Percentiles rank a stretch among this genome's conserved stretches.
Conservation (phyloP, 2,329 filamentous ascomycete species). For the Alternaria infectoria region DNA sequence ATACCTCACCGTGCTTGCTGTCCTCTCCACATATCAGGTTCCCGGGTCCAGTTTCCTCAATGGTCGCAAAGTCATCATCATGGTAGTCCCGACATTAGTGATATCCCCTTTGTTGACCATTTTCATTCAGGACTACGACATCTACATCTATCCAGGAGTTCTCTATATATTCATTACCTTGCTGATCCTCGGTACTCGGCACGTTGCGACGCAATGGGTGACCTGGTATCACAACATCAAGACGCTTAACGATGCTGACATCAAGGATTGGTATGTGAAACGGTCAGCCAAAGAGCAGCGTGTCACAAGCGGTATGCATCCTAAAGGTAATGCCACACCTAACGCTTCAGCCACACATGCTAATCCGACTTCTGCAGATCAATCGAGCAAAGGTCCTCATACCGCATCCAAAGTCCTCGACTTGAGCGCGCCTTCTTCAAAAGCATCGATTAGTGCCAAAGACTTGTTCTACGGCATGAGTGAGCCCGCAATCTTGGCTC, state of each 20-base stretch:
- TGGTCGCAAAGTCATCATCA: constrained; percentile 63
- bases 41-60: constrained; percentile 62
- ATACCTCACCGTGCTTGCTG: constrained; percentile 65
- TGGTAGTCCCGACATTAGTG: constrained; percentile 62
- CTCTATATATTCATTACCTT: constrained; percentile 60
- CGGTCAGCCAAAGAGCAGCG: constrained; percentile 30
- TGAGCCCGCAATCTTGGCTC: constrained; percentile 57
- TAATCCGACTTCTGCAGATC: constrained; percentile 20
- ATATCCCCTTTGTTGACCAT: constrained; percentile 64
- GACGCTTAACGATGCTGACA: constrained; percentile 57
- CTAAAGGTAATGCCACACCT: constrained; percentile 20
- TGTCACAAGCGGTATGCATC: neutral
- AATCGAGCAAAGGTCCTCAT: constrained; percentile 21
- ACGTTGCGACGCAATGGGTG: constrained; percentile 63
- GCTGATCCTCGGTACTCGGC: constrained; percentile 61
- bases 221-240: constrained; percentile 63
- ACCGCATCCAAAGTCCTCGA: constrained; percentile 35
- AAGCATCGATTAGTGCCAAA: constrained; percentile 28
- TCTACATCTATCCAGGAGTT: constrained; percentile 62
- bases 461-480: constrained; percentile 54
- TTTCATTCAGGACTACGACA: constrained; percentile 60
- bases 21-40: constrained; percentile 53
- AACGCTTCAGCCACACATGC: neutral
- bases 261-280: constrained; percentile 57
- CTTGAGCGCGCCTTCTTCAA: constrained; percentile 38